These are phyloP conservation scores for Castanea sativa DNA, from an alignment of 306 rosid genomes.

Conservation along the genomic window DNA sequence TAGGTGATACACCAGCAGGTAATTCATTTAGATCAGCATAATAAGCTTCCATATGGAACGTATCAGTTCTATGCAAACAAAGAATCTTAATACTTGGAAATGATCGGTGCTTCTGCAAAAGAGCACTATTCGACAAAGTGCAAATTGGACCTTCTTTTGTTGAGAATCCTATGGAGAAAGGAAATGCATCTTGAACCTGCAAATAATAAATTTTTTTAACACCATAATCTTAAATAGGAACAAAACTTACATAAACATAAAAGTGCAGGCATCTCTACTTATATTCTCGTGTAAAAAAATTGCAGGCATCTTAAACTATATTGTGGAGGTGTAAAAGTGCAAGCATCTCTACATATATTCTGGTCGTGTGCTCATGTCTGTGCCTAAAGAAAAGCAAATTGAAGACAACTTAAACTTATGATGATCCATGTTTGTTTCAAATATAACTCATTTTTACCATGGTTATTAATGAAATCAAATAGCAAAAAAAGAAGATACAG, in stretches of 20 bases:
- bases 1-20: conserved; percentile 36
- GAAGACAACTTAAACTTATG: background rate
- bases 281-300: background rate
- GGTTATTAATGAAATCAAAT: background rate
- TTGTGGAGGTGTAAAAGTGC: background rate
- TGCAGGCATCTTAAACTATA: too few species aligned
- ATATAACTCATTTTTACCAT: background rate
- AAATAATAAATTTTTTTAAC: background rate
- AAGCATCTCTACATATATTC: background rate
- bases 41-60: conserved; percentile 42
- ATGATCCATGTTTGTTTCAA: background rate
- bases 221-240: background rate
- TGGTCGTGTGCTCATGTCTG: background rate
- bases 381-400: background rate
- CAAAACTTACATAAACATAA: too few species aligned
- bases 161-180: conserved; percentile 42
- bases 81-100: conserved; percentile 51
- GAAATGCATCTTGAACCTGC: conserved; percentile 53
- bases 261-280: background rate
- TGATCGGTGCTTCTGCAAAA: conserved; percentile 51
- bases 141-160: conserved; percentile 39
- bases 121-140: conserved; percentile 27
- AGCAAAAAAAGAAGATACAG: background rate
- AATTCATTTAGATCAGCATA: conserved; percentile 43
- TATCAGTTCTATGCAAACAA: conserved; percentile 31